Evolutionary conservation across 257 asterid genomes (phyloP).

Genomic region (Solanum habrochaites): DNA sequence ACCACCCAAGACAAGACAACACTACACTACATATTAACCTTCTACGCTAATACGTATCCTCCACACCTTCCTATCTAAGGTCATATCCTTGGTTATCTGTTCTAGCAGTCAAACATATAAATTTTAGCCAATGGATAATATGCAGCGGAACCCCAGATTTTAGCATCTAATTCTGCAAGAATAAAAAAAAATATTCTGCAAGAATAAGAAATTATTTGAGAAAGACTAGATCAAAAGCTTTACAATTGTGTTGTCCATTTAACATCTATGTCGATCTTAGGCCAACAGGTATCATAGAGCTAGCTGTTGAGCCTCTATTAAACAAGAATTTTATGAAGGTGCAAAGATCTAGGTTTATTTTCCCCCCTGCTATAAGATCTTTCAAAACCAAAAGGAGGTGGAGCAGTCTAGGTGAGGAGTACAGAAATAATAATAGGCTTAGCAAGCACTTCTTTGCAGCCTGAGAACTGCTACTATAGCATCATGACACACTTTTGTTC

Average conservation of each 20-base stretch:
- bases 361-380: constrained; percentile 60
- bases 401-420: constrained; percentile 79
- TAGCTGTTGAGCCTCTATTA: too few species aligned
- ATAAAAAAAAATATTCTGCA: too few species aligned
- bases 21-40: too few species aligned
- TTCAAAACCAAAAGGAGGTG: constrained; percentile 84
- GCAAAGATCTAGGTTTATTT: constrained; percentile 23
- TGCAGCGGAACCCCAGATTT: background rate
- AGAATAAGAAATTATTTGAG: too few species aligned
- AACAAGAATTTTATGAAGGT: too few species aligned
- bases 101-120: background rate
- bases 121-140: background rate
- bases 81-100: background rate
- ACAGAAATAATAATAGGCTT: constrained; percentile 76
- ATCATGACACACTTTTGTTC: background rate
- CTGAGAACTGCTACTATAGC: constrained; percentile 30
- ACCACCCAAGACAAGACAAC: too few species aligned
- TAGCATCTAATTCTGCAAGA: background rate
- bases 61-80: too few species aligned
- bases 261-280: too few species aligned
- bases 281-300: too few species aligned
- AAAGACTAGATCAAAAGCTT: too few species aligned
- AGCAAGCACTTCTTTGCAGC: constrained; percentile 58
- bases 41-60: too few species aligned
- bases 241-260: too few species aligned